These are phyloP conservation scores for Massariosphaeria phaeospora DNA, from an alignment of 495 filamentous ascomycete genomes.

Conservation along the genomic window DNA sequence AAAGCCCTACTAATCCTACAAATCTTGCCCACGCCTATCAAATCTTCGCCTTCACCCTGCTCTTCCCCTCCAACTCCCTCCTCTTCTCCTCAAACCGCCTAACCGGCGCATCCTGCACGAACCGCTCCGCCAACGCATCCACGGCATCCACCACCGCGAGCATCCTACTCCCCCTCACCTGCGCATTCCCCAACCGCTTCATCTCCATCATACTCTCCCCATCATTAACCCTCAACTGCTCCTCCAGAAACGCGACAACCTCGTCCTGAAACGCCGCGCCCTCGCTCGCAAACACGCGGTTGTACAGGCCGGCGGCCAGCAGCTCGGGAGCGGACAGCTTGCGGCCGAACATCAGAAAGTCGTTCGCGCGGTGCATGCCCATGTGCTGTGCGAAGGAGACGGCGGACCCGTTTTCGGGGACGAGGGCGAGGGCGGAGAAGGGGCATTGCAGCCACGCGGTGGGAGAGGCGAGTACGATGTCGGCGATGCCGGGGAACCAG, in stretches of 20 bases:
- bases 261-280: constrained; percentile 29
- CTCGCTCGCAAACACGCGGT: constrained; percentile 27
- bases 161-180: constrained; percentile 33
- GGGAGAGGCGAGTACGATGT: constrained; percentile 35
- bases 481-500: constrained; percentile 38
- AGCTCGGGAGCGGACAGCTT: constrained; percentile 33
- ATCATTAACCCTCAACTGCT: constrained; percentile 35
- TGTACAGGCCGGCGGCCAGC: constrained; percentile 32
- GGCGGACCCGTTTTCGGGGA: constrained; percentile 38
- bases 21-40: too few species aligned
- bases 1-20: too few species aligned
- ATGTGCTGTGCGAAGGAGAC: constrained; percentile 36
- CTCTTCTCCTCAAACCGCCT: constrained; percentile 37
- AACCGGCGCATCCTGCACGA: constrained; percentile 38
- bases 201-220: constrained; percentile 42
- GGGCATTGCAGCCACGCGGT: constrained; percentile 36
- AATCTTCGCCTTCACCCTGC: constrained; percentile 23
- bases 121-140: constrained; percentile 39
- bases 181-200: constrained; percentile 40
- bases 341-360: constrained; percentile 40
- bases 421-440: constrained; percentile 37
- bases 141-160: constrained; percentile 35
- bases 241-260: constrained; percentile 33
- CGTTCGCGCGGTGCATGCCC: constrained; percentile 38
- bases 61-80: constrained; percentile 30